Percentiles rank a stretch among this genome's conserved stretches.
These are phyloP conservation scores for Phylloporus rhodoxanthus DNA, from an alignment of 768 basidiomycete genomes.

Conservation along the genomic window DNA sequence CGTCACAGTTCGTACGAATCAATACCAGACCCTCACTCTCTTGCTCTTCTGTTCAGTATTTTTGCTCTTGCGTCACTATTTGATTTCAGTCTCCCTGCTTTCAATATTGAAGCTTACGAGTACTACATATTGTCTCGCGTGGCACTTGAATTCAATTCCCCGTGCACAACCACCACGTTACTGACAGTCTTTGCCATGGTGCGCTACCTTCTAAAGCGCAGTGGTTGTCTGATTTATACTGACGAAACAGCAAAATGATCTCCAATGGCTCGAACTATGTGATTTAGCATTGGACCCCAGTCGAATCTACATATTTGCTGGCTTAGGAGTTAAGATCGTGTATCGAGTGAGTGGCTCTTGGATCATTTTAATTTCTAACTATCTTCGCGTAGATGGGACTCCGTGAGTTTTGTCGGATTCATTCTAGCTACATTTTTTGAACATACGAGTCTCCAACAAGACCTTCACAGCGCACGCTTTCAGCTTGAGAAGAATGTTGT, in stretches of 20 bases:
- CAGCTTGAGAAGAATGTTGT: conserved; percentile 41
- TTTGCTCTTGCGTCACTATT: conserved; percentile 65
- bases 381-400: conserved; percentile 44
- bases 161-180: conserved; percentile 45
- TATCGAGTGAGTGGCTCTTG: conserved; percentile 45
- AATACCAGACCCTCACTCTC: conserved; percentile 42
- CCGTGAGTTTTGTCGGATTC: conserved; percentile 32
- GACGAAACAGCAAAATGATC: conserved; percentile 34
- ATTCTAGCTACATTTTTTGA: not conserved
- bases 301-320: conserved; percentile 51
- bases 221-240: conserved; percentile 6
- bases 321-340: conserved; percentile 52
- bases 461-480: conserved; percentile 58
- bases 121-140: conserved; percentile 58
- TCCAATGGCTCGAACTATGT: conserved; percentile 49
- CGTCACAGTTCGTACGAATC: conserved; percentile 35
- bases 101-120: conserved; percentile 50
- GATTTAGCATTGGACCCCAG: conserved; percentile 46
- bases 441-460: conserved; percentile 34
- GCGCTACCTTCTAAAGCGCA: conserved; percentile 21
- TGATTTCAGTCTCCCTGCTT: conserved; percentile 44
- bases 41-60: conserved; percentile 59
- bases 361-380: not conserved
- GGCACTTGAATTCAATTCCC: conserved; percentile 44
- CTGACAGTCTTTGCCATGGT: conserved; percentile 53